Percentiles rank a stretch among this genome's conserved stretches.
Conservation (phyloP, 371 early-diverging fungal species). For the Synchytrium microbalum region DNA sequence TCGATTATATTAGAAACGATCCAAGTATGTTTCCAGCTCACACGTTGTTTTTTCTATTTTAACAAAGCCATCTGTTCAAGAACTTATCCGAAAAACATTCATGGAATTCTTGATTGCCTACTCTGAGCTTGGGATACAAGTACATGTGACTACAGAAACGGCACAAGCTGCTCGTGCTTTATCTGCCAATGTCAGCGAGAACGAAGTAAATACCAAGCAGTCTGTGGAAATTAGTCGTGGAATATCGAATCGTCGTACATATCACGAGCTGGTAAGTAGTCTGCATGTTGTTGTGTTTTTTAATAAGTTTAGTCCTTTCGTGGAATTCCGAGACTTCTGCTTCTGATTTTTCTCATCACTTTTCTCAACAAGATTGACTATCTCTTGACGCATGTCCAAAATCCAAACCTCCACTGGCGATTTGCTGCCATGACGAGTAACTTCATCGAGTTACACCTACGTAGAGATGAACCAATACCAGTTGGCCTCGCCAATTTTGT, state of each 20-base stretch:
- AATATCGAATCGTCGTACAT: neutral
- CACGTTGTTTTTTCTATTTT: too few relatives aligned
- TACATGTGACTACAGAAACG: constrained; percentile 23
- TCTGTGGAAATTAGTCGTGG: too few relatives aligned
- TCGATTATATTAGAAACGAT: neutral
- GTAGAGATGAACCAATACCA: constrained; percentile 50
- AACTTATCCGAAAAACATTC: constrained; percentile 58
- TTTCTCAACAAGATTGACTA: too few relatives aligned
- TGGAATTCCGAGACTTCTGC: too few relatives aligned
- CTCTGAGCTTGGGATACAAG: constrained; percentile 35
- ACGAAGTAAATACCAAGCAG: too few relatives aligned
- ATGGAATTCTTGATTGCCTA: constrained; percentile 48
- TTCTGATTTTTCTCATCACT: too few relatives aligned
- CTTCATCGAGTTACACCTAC: constrained; percentile 57
- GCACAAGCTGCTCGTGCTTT: too few relatives aligned
- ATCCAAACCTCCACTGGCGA: constrained; percentile 68
- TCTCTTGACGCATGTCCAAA: constrained; percentile 35
- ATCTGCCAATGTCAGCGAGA: too few relatives aligned
- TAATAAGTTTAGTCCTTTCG: too few relatives aligned
- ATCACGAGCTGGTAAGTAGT: neutral
- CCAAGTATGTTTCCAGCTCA: neutral
- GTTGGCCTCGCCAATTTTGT: constrained; percentile 49
- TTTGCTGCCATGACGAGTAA: constrained; percentile 68
- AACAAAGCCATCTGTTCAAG: constrained; percentile 63
- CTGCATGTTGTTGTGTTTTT: too few relatives aligned